Conservation (phyloP, 2,329 filamentous ascomycete genomes). For the Acarospora socialis region DNA sequence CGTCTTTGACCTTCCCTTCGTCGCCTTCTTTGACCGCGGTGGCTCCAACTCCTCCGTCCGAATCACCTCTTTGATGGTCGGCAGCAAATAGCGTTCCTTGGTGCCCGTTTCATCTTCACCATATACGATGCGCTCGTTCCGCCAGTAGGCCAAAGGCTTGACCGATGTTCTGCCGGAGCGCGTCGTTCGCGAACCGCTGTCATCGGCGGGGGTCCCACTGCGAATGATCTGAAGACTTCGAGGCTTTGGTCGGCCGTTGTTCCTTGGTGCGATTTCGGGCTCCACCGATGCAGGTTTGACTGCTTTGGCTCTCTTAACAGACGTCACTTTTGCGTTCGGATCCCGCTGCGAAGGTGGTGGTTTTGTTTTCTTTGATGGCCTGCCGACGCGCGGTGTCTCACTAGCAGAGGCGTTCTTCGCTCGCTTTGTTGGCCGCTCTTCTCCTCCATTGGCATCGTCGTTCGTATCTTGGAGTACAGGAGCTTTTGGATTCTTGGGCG, state of each 20-base stretch:
- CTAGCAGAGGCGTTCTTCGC: slow-evolving; percentile 4
- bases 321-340: slow-evolving; percentile 10
- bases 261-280: slow-evolving; percentile 5
- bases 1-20: slow-evolving; percentile 23
- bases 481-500: slow-evolving; percentile 6
- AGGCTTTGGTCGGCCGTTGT: slow-evolving; percentile 1
- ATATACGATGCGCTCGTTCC: slow-evolving; percentile 64
- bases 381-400: background rate
- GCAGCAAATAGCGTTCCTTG: slow-evolving; percentile 46
- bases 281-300: slow-evolving; percentile 1
- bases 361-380: slow-evolving; percentile 1
- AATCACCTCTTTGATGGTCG: slow-evolving; percentile 62
- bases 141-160: slow-evolving; percentile 72
- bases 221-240: slow-evolving; percentile 7
- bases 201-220: slow-evolving; percentile 12
- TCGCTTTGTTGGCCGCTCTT: slow-evolving; percentile 2
- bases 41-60: slow-evolving; percentile 50
- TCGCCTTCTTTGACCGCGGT: slow-evolving; percentile 20
- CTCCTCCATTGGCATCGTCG: background rate
- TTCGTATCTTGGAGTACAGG: slow-evolving; percentile 1
- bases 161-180: slow-evolving; percentile 68
- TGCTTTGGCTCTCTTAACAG: slow-evolving; percentile 4
- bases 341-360: slow-evolving; percentile 12
- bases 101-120: slow-evolving; percentile 45
- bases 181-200: slow-evolving; percentile 8